Conservation (phyloP, 257 asterid species). For the Leptodermis oblonga region DNA sequence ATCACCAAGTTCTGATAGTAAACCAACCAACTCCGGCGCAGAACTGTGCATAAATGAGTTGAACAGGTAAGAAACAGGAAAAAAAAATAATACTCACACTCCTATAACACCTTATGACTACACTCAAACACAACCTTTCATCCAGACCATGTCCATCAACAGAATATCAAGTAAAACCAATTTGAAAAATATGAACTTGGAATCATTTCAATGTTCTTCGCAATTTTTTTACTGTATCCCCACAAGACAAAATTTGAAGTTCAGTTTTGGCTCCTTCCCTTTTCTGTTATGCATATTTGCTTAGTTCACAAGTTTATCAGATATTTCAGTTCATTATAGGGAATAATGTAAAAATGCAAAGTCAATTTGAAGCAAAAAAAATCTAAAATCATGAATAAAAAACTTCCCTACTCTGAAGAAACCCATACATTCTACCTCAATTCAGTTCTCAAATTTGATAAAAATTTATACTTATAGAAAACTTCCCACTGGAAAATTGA, state of each 20-base stretch:
- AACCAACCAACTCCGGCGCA: slow-evolving; percentile 89
- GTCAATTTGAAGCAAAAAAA: no score
- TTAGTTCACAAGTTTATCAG: neutral
- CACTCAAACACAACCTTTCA: neutral
- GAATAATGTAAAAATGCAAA: no score
- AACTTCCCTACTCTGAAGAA: no score
- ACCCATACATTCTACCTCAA: no score
- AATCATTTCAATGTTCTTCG: neutral
- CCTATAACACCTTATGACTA: neutral
- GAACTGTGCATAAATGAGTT: slow-evolving; percentile 45
- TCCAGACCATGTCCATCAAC: neutral
- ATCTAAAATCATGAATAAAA: no score
- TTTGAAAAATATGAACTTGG: neutral
- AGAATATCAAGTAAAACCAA: neutral
- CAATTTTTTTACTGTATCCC: neutral
- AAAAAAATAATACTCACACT: no score
- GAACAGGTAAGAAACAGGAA: neutral
- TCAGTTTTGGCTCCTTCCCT: neutral
- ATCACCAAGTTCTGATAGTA: slow-evolving; percentile 74
- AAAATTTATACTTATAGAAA: no score
- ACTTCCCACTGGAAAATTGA: no score
- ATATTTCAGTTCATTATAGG: neutral
- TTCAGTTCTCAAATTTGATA: no score
- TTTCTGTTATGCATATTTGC: neutral
- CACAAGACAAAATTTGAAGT: neutral